A percentile compares a stretch with the other conserved stretches of the same genome.
phyloP scores from a whole-genome alignment of 371 early-diverging fungal genomes.

The Batkoa obscura region DNA sequence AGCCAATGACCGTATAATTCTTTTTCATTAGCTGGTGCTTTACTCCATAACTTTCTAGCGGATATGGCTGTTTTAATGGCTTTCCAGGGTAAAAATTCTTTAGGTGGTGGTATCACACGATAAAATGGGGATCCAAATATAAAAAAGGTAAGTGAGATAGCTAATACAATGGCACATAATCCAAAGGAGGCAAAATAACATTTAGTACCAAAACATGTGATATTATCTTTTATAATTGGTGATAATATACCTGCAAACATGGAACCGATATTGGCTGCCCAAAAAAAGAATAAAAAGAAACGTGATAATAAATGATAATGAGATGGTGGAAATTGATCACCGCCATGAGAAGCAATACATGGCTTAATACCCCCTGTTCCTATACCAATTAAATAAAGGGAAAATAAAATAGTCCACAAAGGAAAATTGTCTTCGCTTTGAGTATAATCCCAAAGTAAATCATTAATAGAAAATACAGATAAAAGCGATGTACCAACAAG shows the following conservation, averaged over 20 bases:
- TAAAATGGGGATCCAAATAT: neutral
- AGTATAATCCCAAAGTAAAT: neutral
- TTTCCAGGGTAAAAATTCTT: neutral
- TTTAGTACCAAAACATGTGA: neutral
- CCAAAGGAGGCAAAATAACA: neutral
- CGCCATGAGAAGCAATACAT: neutral
- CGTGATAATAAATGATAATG: neutral
- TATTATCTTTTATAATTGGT: neutral
- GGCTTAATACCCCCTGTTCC: neutral
- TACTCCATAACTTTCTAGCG: neutral
- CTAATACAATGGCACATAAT: neutral
- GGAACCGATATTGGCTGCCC: neutral
- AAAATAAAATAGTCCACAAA: neutral
- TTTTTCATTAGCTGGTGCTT: neutral
- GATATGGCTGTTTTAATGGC: neutral
- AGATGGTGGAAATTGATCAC: neutral
- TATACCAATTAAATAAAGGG: neutral
- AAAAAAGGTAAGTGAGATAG: neutral
- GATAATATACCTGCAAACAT: neutral
- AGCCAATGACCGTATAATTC: neutral
- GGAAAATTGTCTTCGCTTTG: neutral
- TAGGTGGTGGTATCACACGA: neutral
- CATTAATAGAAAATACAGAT: neutral
- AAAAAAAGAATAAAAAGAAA: neutral
- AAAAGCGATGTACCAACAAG: neutral